Evolutionary conservation across 441 rosid genomes (phyloP).

Genomic region (Erodium trifolium): DNA sequence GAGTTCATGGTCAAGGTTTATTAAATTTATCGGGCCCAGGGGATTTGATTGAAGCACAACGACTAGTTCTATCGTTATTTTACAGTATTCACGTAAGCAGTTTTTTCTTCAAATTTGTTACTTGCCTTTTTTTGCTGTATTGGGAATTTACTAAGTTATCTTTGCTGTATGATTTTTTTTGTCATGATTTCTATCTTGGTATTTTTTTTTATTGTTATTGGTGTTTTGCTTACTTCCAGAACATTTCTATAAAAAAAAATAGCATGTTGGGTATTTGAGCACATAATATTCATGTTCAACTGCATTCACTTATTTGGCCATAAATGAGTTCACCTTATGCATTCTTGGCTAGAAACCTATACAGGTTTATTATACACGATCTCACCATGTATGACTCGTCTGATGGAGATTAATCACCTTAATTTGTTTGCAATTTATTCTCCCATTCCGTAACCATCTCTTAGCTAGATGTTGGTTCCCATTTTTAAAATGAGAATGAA

Average conservation of each 20-base stretch:
- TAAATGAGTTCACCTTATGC: neutral
- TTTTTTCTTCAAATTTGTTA: neutral
- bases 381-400: neutral
- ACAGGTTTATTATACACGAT: neutral
- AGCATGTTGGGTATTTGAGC: neutral
- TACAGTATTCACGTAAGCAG: conserved; percentile 62
- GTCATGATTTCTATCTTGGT: neutral
- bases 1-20: conserved; percentile 86
- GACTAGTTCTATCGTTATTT: conserved; percentile 67
- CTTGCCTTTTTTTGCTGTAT: neutral
- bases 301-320: neutral
- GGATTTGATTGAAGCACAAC: conserved; percentile 74
- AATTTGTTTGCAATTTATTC: no score
- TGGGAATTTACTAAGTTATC: neutral
- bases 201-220: neutral
- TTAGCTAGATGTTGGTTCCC: no score
- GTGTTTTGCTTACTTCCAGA: neutral
- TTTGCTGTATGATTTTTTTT: neutral
- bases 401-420: neutral
- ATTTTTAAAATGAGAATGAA: no score
- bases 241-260: neutral
- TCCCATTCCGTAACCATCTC: no score
- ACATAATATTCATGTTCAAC: neutral
- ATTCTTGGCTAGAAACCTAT: neutral
- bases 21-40: conserved; percentile 78